Conservation (phyloP, 1,139 yeast genomes). For the Petasospora rhodanensis region DNA sequence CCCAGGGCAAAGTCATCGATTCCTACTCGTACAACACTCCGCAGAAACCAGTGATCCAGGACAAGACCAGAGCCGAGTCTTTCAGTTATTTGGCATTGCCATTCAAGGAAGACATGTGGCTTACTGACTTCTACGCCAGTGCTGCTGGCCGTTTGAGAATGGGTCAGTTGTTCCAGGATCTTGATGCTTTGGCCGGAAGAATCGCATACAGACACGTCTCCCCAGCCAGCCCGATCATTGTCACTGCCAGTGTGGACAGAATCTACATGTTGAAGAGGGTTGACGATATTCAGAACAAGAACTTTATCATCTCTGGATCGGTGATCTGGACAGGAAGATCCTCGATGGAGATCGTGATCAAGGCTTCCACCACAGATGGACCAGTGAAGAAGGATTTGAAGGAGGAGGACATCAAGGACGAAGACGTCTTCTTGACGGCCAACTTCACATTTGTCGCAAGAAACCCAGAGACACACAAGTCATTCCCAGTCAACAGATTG, state of each 20-base stretch:
- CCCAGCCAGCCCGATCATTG: slow-evolving; percentile 90
- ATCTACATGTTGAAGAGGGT: slow-evolving; percentile 83
- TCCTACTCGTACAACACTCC: slow-evolving; percentile 71
- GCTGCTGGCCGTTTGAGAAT: slow-evolving; percentile 85
- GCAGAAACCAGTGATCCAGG: slow-evolving; percentile 64
- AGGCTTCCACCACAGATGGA: slow-evolving; percentile 71
- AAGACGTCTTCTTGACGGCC: slow-evolving; percentile 69
- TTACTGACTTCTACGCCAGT: slow-evolving; percentile 82
- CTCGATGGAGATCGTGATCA: slow-evolving; percentile 91
- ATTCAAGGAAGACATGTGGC: slow-evolving; percentile 76
- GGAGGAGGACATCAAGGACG: slow-evolving; percentile 38
- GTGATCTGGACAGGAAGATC: slow-evolving; percentile 94
- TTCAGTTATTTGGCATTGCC: slow-evolving; percentile 72
- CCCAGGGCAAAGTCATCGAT: slow-evolving; percentile 67
- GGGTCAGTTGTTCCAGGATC: slow-evolving; percentile 88
- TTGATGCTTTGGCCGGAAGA: slow-evolving; percentile 85
- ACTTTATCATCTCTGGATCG: slow-evolving; percentile 78
- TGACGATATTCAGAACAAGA: slow-evolving; percentile 70
- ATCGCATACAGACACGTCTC: slow-evolving; percentile 83
- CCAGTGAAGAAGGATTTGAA: slow-evolving; percentile 38
- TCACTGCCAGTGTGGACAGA: slow-evolving; percentile 91
- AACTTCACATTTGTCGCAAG: slow-evolving; percentile 94
- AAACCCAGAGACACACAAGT: slow-evolving; percentile 81
- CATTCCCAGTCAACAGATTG: slow-evolving; percentile 78
- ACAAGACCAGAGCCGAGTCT: slow-evolving; percentile 70